A percentile compares a stretch with the other conserved stretches of the same genome.
These are phyloP conservation scores for Rhynchosporium agropyri DNA, from an alignment of 2,329 filamentous ascomycete species.

Conservation along the genomic window DNA sequence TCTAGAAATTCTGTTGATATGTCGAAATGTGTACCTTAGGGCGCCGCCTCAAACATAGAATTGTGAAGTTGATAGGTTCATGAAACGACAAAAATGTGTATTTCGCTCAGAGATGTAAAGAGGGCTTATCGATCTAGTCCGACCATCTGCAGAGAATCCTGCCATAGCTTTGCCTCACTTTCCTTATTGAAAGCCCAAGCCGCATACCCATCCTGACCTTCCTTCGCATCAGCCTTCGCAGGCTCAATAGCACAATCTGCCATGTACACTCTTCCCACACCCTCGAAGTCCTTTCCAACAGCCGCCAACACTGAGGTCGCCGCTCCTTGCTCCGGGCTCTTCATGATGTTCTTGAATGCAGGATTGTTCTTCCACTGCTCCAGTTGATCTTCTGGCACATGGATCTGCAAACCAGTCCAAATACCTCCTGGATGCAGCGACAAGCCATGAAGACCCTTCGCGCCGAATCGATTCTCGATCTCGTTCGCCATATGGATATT, in stretches of 20 bases:
- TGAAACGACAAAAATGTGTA: neutral
- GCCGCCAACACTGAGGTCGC: slow-evolving; percentile 49
- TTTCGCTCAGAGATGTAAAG: neutral
- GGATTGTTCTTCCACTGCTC: slow-evolving; percentile 16
- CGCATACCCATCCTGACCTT: slow-evolving; percentile 32
- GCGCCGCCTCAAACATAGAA: neutral
- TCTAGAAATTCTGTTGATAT: neutral
- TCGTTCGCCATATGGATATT: slow-evolving; percentile 52
- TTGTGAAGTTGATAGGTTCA: neutral
- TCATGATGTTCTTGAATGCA: slow-evolving; percentile 19
- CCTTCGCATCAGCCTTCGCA: neutral
- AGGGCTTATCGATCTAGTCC: slow-evolving; percentile 21
- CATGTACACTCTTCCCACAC: slow-evolving; percentile 52
- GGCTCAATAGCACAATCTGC: slow-evolving; percentile 48
- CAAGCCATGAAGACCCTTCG: slow-evolving; percentile 45
- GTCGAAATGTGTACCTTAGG: too few species aligned
- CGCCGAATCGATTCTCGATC: slow-evolving; percentile 50
- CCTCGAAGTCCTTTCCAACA: slow-evolving; percentile 39
- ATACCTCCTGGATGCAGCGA: slow-evolving; percentile 50
- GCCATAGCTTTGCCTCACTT: slow-evolving; percentile 48
- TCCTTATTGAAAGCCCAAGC: slow-evolving; percentile 45
- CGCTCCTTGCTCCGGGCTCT: slow-evolving; percentile 44
- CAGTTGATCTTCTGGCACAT: slow-evolving; percentile 28
- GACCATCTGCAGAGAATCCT: slow-evolving; percentile 43
- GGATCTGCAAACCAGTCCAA: slow-evolving; percentile 41